A percentile compares a stretch with the other conserved stretches of the same genome.
Conservation (phyloP, 2,329 filamentous ascomycete genomes). For the Colletotrichum sansevieriae region DNA sequence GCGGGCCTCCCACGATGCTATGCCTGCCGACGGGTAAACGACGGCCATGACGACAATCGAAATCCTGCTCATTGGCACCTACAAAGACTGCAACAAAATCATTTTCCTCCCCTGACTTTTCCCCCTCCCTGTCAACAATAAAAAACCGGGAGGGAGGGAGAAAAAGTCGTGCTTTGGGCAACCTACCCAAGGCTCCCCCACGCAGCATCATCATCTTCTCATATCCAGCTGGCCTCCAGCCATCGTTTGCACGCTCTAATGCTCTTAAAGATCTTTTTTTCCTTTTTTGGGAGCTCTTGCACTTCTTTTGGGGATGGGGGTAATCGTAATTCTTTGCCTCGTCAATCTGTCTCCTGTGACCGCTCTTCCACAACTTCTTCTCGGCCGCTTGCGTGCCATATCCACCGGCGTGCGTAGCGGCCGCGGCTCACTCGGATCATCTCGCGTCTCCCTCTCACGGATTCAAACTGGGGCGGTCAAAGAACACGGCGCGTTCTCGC, state of each 20-base stretch:
- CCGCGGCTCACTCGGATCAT: constrained; percentile 39
- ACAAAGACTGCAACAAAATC: constrained; percentile 21
- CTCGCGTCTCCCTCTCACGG: constrained; percentile 40
- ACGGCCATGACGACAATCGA: constrained; percentile 29
- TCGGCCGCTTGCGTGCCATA: constrained; percentile 33
- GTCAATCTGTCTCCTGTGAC: constrained; percentile 40
- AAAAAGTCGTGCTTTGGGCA: constrained; percentile 22
- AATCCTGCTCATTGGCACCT: constrained; percentile 24
- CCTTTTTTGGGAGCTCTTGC: constrained; percentile 36
- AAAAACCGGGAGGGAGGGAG: not conserved
- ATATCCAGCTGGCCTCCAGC: constrained; percentile 39
- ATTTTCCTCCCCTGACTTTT: constrained; percentile 26
- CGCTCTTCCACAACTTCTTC: constrained; percentile 34
- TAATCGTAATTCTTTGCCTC: constrained; percentile 42
- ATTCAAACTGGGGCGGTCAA: constrained; percentile 27
- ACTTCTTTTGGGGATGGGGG: constrained; percentile 37
- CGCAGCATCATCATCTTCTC: constrained; percentile 24
- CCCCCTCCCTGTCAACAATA: constrained; percentile 9
- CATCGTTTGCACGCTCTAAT: constrained; percentile 43
- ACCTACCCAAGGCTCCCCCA: constrained; percentile 19
- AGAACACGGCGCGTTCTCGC: constrained; percentile 13
- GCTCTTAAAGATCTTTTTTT: constrained; percentile 42
- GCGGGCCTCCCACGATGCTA: constrained; percentile 35
- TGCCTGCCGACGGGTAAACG: constrained; percentile 29
- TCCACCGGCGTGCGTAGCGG: constrained; percentile 32